Conservation (phyloP, 345 rosid genomes). For the Corchorus capsularis region DNA sequence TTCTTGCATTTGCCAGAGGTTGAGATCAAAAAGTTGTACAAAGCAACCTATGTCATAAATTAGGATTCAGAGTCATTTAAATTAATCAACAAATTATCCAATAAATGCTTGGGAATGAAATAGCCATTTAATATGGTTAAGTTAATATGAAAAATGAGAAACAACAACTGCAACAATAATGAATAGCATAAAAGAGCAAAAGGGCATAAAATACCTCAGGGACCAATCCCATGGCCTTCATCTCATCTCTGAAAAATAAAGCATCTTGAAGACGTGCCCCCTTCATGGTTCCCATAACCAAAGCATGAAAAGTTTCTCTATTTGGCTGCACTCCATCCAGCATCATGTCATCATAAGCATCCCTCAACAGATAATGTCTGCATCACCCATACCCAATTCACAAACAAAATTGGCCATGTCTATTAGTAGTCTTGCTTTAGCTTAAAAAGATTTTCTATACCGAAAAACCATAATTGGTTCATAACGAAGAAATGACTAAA, state of each 20-base stretch:
- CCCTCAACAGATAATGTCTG: conserved; percentile 73
- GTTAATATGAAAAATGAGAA: background rate
- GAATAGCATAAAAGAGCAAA: background rate
- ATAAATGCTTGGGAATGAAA: background rate
- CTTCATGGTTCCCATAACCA: conserved; percentile 86
- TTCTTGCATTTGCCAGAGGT: conserved; percentile 89
- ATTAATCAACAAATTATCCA: background rate
- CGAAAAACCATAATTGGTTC: too few species aligned
- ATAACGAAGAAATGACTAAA: too few species aligned
- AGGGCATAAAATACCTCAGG: conserved; percentile 67
- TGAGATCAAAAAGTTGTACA: conserved; percentile 87
- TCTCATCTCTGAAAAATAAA: conserved; percentile 80
- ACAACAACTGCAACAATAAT: background rate
- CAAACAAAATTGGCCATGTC: background rate
- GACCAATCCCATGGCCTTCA: conserved; percentile 85
- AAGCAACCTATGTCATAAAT: conserved; percentile 50
- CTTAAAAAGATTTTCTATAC: background rate
- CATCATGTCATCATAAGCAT: conserved; percentile 88
- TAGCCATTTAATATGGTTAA: background rate
- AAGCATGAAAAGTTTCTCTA: conserved; percentile 70
- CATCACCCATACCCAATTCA: background rate
- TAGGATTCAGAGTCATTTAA: background rate
- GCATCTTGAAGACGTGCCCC: conserved; percentile 86
- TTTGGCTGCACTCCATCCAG: conserved; percentile 92
- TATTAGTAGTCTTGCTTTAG: background rate